phyloP scores from a whole-genome alignment of 2,329 filamentous ascomycete species.

The Alternaria viburni region DNA sequence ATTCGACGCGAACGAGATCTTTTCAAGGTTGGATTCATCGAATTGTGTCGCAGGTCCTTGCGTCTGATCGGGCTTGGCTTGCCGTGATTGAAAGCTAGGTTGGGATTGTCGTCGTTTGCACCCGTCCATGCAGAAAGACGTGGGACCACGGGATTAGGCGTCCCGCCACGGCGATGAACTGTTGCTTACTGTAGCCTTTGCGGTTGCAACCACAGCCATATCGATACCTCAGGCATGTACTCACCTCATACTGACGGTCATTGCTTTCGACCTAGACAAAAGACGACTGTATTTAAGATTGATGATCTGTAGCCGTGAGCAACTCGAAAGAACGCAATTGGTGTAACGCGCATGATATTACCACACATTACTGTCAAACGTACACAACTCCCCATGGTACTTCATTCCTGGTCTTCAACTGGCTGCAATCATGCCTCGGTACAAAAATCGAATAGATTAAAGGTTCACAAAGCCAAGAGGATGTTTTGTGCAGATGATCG shows the following conservation, averaged over 20 bases:
- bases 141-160: neutral
- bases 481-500: constrained; percentile 1
- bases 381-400: neutral
- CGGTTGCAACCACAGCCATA: neutral
- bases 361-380: neutral
- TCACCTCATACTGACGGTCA: neutral
- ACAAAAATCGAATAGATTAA: constrained; percentile 2
- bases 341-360: neutral
- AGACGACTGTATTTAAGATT: neutral
- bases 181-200: neutral
- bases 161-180: neutral
- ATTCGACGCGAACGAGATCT: neutral
- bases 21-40: neutral
- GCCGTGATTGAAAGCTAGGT: neutral
- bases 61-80: neutral
- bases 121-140: neutral
- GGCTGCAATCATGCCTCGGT: neutral
- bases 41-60: neutral
- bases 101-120: neutral
- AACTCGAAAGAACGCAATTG: neutral
- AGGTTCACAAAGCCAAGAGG: neutral
- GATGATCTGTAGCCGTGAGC: neutral
- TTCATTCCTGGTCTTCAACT: neutral
- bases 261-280: neutral
- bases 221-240: neutral